These are phyloP conservation scores for Boletus tomentosulus DNA, from an alignment of 768 basidiomycete genomes.

Conservation along the genomic window DNA sequence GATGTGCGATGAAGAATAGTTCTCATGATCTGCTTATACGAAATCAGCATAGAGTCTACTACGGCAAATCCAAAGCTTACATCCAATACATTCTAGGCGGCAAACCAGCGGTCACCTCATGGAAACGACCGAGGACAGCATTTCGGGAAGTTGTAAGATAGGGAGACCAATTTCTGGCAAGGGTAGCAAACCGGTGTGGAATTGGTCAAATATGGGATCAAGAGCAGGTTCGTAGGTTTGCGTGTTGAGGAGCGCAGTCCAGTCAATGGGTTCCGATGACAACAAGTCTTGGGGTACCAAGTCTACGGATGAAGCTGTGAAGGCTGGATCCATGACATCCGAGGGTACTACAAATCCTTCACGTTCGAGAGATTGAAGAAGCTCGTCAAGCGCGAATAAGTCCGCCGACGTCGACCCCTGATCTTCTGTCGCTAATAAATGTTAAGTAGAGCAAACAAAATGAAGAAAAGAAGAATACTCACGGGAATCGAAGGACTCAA, in stretches of 20 bases:
- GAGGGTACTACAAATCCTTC: not conserved
- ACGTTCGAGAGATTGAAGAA: slow-evolving; percentile 4
- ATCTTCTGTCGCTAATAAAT: not conserved
- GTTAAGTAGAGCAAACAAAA: not conserved
- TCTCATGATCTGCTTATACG: not conserved
- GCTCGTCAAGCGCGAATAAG: not conserved
- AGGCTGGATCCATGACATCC: not conserved
- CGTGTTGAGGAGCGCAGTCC: slow-evolving; percentile 7
- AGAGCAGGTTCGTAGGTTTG: not conserved
- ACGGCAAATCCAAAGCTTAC: not conserved
- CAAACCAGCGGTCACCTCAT: not conserved
- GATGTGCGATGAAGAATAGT: not conserved
- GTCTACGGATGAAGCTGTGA: not conserved
- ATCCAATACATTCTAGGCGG: not conserved
- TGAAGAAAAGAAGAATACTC: not conserved
- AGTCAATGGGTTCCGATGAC: slow-evolving; percentile 5
- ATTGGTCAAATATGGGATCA: not conserved
- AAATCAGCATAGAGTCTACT: no score
- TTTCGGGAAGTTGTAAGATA: not conserved
- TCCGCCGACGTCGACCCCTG: not conserved
- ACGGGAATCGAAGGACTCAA: not conserved
- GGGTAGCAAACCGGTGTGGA: not conserved
- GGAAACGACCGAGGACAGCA: not conserved
- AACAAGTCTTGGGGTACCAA: no score
- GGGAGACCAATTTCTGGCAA: slow-evolving; percentile 6